Conservation (phyloP, 108 stramenopile genomes). For the Nannochloropsis oceanica region DNA sequence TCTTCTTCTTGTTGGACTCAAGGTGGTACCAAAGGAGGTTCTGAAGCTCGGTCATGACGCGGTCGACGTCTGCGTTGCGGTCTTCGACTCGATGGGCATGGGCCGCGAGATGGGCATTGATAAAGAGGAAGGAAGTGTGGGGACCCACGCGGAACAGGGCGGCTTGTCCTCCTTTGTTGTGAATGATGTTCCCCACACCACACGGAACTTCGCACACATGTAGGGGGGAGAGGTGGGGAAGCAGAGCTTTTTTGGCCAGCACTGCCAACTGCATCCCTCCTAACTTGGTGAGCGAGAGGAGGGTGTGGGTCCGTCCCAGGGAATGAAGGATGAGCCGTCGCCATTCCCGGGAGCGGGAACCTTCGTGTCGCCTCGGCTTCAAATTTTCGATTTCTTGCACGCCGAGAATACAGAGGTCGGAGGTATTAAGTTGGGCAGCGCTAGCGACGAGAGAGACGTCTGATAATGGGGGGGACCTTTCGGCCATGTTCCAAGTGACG, state of each 20-base stretch:
- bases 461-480: background rate
- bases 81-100: conserved; percentile 6
- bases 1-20: no score
- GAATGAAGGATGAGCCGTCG: background rate
- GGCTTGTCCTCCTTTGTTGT: conserved; percentile 48
- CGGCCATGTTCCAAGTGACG: background rate
- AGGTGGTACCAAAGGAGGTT: background rate
- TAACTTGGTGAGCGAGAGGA: background rate
- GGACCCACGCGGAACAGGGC: conserved; percentile 25
- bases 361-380: background rate
- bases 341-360: background rate
- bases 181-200: conserved; percentile 44
- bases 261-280: background rate
- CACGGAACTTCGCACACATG: conserved; percentile 20
- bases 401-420: background rate
- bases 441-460: background rate
- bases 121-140: conserved; percentile 35
- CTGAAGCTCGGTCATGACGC: background rate
- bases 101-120: conserved; percentile 46
- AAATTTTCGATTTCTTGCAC: background rate
- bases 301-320: background rate
- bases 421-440: background rate
- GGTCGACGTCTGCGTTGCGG: background rate
- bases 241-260: background rate
- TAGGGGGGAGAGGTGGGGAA: background rate